Conservation (phyloP, 108 stramenopile genomes). For the Mediolabrus comicus region DNA sequence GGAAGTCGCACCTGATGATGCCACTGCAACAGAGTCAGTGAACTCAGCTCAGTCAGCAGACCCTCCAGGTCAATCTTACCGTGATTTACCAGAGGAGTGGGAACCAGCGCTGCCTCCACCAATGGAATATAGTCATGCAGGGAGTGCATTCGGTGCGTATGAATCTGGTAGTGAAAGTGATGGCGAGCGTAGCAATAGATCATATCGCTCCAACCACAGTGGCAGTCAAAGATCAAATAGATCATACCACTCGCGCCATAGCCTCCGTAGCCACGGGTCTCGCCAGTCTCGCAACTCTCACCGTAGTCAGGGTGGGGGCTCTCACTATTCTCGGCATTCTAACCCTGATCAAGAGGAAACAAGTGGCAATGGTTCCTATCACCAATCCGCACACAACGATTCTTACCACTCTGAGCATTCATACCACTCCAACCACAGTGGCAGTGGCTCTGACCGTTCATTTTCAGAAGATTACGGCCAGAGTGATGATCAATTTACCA, state of each 20-base stretch:
- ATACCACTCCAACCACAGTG: background rate
- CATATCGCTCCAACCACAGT: constrained; percentile 4
- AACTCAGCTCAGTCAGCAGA: background rate
- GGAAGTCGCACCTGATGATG: background rate
- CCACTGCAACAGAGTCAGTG: background rate
- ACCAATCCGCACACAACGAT: background rate
- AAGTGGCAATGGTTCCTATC: background rate
- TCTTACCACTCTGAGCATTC: background rate
- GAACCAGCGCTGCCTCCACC: background rate
- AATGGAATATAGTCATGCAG: background rate
- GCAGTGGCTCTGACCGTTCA: background rate
- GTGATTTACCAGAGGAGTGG: constrained; percentile 9
- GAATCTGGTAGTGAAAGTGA: background rate
- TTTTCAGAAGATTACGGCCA: background rate
- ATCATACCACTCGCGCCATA: background rate
- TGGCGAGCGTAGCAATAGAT: background rate
- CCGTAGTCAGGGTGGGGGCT: background rate
- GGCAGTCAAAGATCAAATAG: background rate
- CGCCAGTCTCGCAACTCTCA: background rate
- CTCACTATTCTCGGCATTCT: background rate
- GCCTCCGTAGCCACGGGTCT: background rate
- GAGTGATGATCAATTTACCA: background rate
- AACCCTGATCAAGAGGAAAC: background rate
- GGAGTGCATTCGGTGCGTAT: background rate
- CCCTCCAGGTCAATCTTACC: background rate